These are phyloP conservation scores for Quercus mongolica DNA, from an alignment of 306 rosid species.

Conservation along the genomic window DNA sequence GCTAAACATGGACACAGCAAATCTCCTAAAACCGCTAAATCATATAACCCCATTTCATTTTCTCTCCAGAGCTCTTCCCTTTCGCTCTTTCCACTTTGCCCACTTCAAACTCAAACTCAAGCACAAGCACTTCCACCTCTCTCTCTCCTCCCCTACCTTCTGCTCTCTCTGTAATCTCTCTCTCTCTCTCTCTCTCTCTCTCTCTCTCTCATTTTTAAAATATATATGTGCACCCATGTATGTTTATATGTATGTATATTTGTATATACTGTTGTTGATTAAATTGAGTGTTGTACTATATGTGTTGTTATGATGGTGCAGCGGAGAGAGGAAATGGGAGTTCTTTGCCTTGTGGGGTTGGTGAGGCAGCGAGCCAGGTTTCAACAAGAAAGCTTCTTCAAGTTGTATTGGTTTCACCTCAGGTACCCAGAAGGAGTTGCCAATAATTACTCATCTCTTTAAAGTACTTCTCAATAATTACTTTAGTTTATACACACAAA, in stretches of 20 bases:
- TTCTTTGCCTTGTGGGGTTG: constrained; percentile 53
- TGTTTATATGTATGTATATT: background rate
- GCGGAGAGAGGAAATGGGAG: constrained; percentile 37
- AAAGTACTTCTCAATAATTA: too few species aligned
- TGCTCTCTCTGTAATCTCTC: constrained; percentile 39
- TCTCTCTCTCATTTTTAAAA: too few species aligned
- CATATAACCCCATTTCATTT: constrained; percentile 25
- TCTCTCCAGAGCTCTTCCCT: constrained; percentile 29
- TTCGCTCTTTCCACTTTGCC: constrained; percentile 29
- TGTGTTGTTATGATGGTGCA: constrained; percentile 19
- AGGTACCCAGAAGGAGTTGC: constrained; percentile 35
- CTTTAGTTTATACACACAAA: too few species aligned
- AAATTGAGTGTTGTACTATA: background rate
- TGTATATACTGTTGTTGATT: background rate
- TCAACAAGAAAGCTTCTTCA: constrained; percentile 66
- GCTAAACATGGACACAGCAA: constrained; percentile 29
- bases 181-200: too few species aligned
- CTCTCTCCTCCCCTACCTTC: constrained; percentile 29
- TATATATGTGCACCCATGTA: background rate
- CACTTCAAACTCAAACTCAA: constrained; percentile 22
- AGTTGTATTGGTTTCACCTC: constrained; percentile 89
- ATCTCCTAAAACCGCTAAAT: constrained; percentile 35
- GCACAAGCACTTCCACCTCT: constrained; percentile 16
- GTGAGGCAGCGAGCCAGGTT: constrained; percentile 36
- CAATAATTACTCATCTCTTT: too few species aligned